Percentiles rank a stretch among this genome's conserved stretches.
Evolutionary conservation across 306 rosid genomes (phyloP).

Genomic region (Pterocarpus macrocarpus): DNA sequence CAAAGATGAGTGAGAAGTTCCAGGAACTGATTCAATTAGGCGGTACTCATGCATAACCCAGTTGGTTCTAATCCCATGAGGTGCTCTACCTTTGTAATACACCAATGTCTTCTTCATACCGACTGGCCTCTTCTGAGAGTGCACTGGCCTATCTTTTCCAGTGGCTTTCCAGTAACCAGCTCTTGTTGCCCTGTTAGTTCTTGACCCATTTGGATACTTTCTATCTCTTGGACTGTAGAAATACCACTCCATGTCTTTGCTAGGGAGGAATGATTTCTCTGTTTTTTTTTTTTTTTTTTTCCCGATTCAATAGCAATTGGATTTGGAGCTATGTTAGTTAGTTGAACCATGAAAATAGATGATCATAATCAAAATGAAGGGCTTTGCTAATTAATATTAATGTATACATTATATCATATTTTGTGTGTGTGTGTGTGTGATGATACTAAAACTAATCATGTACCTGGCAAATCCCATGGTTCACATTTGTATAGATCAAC

Average conservation of each 20-base stretch:
- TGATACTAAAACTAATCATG: not conserved
- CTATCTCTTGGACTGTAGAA: slow-evolving; percentile 92
- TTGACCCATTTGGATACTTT: slow-evolving; percentile 98
- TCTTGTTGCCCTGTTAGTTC: slow-evolving; percentile 88
- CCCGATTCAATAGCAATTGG: not conserved
- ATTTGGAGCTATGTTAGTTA: not conserved
- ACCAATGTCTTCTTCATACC: slow-evolving; percentile 98
- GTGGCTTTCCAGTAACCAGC: slow-evolving; percentile 99
- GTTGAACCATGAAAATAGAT: not conserved
- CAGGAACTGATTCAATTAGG: slow-evolving; percentile 60
- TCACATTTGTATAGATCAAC: slow-evolving; percentile 96
- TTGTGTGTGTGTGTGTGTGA: too few relatives aligned
- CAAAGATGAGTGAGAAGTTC: slow-evolving; percentile 62
- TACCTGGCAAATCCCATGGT: slow-evolving; percentile 99
- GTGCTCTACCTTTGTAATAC: slow-evolving; percentile 91
- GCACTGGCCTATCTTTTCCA: slow-evolving; percentile 84
- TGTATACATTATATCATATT: not conserved
- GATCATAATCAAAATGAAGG: not conserved
- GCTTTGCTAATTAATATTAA: not conserved
- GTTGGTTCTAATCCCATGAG: slow-evolving; percentile 89
- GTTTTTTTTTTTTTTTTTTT: not conserved
- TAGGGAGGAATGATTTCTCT: slow-evolving; percentile 88
- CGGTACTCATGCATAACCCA: slow-evolving; percentile 99
- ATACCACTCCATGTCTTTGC: slow-evolving; percentile 99
- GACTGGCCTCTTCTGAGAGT: slow-evolving; percentile 66